Conservation (phyloP, 2,329 filamentous ascomycete genomes). For the Coniochaeta sp. region DNA sequence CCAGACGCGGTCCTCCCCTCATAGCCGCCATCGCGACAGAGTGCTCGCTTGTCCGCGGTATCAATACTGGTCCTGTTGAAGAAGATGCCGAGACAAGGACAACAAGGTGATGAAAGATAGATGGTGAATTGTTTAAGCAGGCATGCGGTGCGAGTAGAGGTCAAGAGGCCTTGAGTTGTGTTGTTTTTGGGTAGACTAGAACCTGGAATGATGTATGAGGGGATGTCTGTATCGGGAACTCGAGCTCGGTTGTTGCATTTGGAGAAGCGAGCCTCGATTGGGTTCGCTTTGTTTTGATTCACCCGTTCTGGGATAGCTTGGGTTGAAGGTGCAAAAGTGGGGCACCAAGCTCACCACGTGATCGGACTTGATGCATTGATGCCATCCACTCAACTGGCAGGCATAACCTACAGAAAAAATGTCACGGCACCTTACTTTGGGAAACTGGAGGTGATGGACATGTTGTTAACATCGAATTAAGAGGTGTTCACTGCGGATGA, state of each 20-base stretch:
- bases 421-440: too few species aligned
- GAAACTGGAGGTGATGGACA: too few species aligned
- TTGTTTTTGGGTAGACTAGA: not conserved
- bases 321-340: constrained; percentile 3
- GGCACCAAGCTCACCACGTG: not conserved
- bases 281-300: constrained; percentile 2
- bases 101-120: not conserved
- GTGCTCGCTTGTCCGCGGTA: not conserved
- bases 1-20: constrained; percentile 48
- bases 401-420: too few species aligned
- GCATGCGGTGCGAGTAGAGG: not conserved
- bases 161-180: not conserved
- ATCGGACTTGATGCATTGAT: not conserved
- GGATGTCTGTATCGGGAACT: not conserved
- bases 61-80: not conserved
- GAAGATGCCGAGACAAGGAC: not conserved
- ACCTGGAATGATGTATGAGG: constrained; percentile 1
- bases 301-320: constrained; percentile 7
- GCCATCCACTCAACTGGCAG: too few species aligned
- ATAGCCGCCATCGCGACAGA: constrained; percentile 23
- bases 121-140: not conserved
- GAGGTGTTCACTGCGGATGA: too few species aligned
- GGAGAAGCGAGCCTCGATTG: not conserved
- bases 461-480: too few species aligned
- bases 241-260: not conserved